phyloP scores from a whole-genome alignment of 805 yeast genomes.

The Sungouiella thailandica region DNA sequence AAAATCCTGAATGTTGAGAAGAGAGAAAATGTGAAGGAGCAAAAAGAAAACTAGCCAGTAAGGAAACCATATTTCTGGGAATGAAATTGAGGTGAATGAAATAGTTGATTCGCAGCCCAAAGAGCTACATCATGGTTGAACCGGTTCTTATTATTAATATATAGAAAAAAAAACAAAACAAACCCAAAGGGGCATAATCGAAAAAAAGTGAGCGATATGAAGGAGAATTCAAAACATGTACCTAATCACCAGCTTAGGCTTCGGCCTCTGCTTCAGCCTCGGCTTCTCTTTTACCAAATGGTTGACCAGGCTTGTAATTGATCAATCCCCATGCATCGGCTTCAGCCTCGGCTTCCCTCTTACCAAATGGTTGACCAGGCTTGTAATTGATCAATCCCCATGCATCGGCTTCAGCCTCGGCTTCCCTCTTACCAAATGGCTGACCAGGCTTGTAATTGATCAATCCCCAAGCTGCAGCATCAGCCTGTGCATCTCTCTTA shows the following conservation, averaged over 20 bases:
- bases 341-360: constrained; percentile 11
- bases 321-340: constrained; percentile 12
- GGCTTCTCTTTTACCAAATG: constrained; percentile 12
- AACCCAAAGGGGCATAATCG: no score
- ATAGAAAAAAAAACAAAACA: neutral
- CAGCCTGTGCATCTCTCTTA: constrained; percentile 15
- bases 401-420: constrained; percentile 4
- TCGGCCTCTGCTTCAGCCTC: constrained; percentile 7
- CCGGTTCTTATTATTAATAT: neutral
- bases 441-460: constrained; percentile 9
- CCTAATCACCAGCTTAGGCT: constrained; percentile 1
- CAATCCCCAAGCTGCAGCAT: constrained; percentile 6
- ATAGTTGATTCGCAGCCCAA: neutral
- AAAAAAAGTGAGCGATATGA: neutral
- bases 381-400: constrained; percentile 4
- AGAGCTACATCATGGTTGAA: neutral
- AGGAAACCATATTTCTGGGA: neutral
- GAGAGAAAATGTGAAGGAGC: neutral
- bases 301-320: constrained; percentile 7
- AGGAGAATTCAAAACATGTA: neutral
- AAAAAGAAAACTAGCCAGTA: neutral
- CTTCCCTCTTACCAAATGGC: constrained; percentile 11
- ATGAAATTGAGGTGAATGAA: neutral
- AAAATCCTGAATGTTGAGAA: neutral
- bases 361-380: constrained; percentile 11